A percentile compares a stretch with the other conserved stretches of the same genome.
Evolutionary conservation across 2,329 filamentous ascomycete species (phyloP).

Genomic region (Byssochlamys sp.): DNA sequence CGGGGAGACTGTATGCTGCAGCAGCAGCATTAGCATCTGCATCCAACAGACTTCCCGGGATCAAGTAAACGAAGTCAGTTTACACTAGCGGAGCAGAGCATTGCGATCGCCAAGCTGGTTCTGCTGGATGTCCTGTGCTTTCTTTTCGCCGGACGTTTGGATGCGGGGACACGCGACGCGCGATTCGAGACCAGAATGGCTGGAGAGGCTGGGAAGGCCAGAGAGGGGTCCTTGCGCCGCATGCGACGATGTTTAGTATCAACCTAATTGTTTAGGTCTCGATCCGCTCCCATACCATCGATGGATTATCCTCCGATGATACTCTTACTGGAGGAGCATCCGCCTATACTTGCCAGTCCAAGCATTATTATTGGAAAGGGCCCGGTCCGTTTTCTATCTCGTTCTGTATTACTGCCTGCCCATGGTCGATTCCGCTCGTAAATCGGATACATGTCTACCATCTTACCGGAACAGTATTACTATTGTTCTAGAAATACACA

Average conservation of each 20-base stretch:
- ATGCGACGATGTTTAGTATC: neutral
- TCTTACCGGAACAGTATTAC: too few relatives aligned
- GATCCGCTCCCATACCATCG: neutral
- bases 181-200: neutral
- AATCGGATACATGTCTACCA: too few relatives aligned
- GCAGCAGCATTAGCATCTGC: conserved; percentile 5
- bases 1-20: neutral
- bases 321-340: neutral
- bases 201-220: neutral
- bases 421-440: neutral
- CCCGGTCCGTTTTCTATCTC: neutral
- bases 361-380: neutral
- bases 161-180: conserved; percentile 16
- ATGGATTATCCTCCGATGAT: neutral
- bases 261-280: neutral
- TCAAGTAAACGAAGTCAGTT: neutral
- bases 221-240: conserved; percentile 5
- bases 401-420: neutral
- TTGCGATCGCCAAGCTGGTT: neutral
- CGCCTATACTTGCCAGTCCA: neutral
- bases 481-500: neutral
- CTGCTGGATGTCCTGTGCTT: conserved; percentile 2
- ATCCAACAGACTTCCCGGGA: neutral
- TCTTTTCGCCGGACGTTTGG: conserved; percentile 9
- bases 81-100: neutral